phyloP scores from a whole-genome alignment of 73 alveolate species.

The Stentor roeselii region DNA sequence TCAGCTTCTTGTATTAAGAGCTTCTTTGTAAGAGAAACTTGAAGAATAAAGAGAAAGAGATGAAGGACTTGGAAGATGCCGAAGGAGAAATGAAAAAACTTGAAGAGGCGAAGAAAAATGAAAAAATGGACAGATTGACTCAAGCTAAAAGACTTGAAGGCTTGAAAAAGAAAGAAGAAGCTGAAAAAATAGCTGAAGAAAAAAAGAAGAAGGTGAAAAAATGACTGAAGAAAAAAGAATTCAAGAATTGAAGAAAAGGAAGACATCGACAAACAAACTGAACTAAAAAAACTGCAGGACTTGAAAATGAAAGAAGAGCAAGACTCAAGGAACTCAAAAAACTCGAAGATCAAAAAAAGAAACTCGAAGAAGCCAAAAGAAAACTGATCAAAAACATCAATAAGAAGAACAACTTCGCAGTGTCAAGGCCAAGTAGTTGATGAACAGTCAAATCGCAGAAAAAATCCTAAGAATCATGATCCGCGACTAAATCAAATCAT shows the following conservation, averaged over 20 bases:
- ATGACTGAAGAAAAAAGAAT: neutral
- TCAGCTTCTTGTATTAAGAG: no score
- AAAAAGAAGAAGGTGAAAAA: neutral
- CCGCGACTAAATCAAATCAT: neutral
- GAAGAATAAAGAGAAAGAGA: no score
- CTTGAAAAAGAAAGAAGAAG: neutral
- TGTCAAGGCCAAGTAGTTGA: neutral
- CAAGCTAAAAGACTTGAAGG: neutral
- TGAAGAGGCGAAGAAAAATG: neutral
- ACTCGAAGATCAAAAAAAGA: neutral
- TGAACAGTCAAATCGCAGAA: neutral
- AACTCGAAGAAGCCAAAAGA: neutral
- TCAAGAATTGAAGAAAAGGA: neutral
- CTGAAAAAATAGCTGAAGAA: neutral
- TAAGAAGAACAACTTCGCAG: neutral
- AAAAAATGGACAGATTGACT: neutral
- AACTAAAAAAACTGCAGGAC: neutral
- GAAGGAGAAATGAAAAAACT: slow-evolving; percentile 1
- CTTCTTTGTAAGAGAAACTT: no score
- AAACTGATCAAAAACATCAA: neutral
- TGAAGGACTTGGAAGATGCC: neutral
- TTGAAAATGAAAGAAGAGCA: neutral
- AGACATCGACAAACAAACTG: neutral
- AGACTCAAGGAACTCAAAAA: neutral
- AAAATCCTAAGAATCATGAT: neutral